Percentiles rank a stretch among this genome's conserved stretches.
Conservation (phyloP, 495 filamentous ascomycete species). For the Aspergillus diversus region DNA sequence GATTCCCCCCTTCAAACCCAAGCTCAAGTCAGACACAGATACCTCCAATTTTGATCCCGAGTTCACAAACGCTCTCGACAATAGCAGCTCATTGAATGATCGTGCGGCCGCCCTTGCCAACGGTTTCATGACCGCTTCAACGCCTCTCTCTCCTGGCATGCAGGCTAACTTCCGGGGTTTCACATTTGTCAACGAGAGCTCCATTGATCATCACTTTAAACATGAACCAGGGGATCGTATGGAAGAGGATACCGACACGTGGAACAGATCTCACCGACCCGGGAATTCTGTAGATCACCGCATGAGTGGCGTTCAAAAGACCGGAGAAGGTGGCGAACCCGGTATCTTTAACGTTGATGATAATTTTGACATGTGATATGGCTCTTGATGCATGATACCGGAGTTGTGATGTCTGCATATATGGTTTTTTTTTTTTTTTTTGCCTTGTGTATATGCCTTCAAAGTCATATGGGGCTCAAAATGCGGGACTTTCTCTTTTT, state of each 20-base stretch:
- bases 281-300: slow-evolving; percentile 54
- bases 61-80: slow-evolving; percentile 90
- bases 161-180: slow-evolving; percentile 99
- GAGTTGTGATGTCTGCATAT: slow-evolving; percentile 42
- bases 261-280: slow-evolving; percentile 43
- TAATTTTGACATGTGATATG: slow-evolving; percentile 70
- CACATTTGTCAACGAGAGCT: slow-evolving; percentile 96
- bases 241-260: slow-evolving; percentile 69
- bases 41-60: slow-evolving; percentile 98
- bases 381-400: slow-evolving; percentile 45
- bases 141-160: slow-evolving; percentile 89
- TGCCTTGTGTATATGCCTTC: slow-evolving; percentile 44
- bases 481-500: slow-evolving; percentile 33
- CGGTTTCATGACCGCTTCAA: slow-evolving; percentile 78
- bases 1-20: slow-evolving; percentile 97
- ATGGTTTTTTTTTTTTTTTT: slow-evolving; percentile 23
- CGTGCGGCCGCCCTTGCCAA: slow-evolving; percentile 77
- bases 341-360: slow-evolving; percentile 72
- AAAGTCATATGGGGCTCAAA: slow-evolving; percentile 24
- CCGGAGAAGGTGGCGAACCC: slow-evolving; percentile 62
- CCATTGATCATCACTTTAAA: slow-evolving; percentile 87
- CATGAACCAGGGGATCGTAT: slow-evolving; percentile 63
- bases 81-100: slow-evolving; percentile 74
- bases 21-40: slow-evolving; percentile 91
- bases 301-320: slow-evolving; percentile 76